Base-by-base conservation (phyloP, 805 yeast species). In the Metschnikowia kofuensis region DNA sequence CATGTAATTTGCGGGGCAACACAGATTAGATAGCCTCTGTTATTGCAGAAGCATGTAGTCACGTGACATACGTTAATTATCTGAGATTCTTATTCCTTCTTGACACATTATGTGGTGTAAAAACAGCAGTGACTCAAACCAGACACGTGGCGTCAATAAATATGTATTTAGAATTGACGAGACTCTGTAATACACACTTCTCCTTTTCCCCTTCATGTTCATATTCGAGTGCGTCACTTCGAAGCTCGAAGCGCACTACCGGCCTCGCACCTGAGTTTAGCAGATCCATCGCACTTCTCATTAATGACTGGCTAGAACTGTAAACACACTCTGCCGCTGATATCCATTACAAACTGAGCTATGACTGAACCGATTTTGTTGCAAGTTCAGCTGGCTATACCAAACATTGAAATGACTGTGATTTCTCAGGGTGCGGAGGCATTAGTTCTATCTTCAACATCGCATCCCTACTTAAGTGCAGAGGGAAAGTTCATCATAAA, bases 371-470 rank as follows among this genome's bases (percentile, higher is more conserved):
- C 67, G 28, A 68, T 84, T 1, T 50, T 85, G 7, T 66, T 60
- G 2, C 63, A 58, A 32, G 83, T 82, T 0, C 67, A 74, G 42
- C 38, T 55, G 0, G 66, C 74, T 21, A 61, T 85, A 21, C 76
- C 78, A 1, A 70, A 76, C 38, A 70, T 84, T 7, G 80, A 83
- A 0, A 61, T 85, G 5, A 59, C 65, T 1, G 70, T 80, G 29
- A 70, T 89, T 2, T 87, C 95, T 0, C 97, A 89, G 61, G 97
- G 97, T 27, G 97, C 97, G 1, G 97, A 89, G 64, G 96, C 96
- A 0, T 74, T 89, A 10, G 90, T 89, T 2, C 87, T 87, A 64
- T 63, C 72, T 11, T 77, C 92, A 0, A 50, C 64, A 1, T 62
- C 62, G 2, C 96, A 89, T 64, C 96, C 96, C 27, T 89, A 85